Conservation (phyloP, 2,329 filamentous ascomycete genomes). For the Curvularia sp. region DNA sequence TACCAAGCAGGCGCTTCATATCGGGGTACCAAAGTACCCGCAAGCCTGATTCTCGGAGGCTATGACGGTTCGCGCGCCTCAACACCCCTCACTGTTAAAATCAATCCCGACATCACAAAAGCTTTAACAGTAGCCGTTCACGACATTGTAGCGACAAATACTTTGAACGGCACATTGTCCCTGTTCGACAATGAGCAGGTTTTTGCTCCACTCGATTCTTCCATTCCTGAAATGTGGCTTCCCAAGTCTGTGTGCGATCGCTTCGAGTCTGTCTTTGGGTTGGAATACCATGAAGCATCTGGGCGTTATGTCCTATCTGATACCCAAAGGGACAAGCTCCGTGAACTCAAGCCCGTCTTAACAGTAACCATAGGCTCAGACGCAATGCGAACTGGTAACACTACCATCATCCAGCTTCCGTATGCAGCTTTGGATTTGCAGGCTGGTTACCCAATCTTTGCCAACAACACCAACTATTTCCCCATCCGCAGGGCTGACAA, state of each 20-base stretch:
- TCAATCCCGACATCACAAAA: background rate
- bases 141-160: background rate
- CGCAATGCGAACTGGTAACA: background rate
- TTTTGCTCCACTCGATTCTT: constrained; percentile 2
- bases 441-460: constrained; percentile 59
- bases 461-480: constrained; percentile 40
- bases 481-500: constrained; percentile 45
- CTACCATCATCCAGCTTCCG: constrained; percentile 47
- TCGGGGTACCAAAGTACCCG: background rate
- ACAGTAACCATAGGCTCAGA: constrained; percentile 1
- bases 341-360: background rate
- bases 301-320: background rate
- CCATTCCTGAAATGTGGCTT: constrained; percentile 1
- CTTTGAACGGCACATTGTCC: background rate
- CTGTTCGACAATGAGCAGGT: constrained; percentile 1
- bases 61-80: constrained; percentile 1
- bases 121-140: background rate
- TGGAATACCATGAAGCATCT: constrained; percentile 3
- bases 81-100: background rate
- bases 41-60: constrained; percentile 5
- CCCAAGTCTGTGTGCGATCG: constrained; percentile 4
- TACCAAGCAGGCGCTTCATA: constrained; percentile 7
- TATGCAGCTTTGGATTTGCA: constrained; percentile 57
- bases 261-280: constrained; percentile 3
- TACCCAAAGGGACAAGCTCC: background rate